Percentiles rank a stretch among this genome's conserved stretches.
Evolutionary conservation across 768 basidiomycete species (phyloP).

Genomic region (Pisolithus orientalis): DNA sequence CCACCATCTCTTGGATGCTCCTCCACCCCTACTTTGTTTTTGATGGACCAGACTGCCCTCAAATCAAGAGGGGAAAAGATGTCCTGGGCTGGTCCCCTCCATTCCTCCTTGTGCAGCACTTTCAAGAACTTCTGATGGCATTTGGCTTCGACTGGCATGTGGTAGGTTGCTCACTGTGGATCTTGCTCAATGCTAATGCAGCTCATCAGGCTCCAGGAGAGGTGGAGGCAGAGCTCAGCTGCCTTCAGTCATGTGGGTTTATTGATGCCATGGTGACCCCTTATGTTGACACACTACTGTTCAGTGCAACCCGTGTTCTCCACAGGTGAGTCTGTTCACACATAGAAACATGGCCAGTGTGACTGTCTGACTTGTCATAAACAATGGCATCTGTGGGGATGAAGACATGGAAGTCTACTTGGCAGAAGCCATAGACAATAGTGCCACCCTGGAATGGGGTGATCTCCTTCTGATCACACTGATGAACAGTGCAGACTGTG

Average conservation of each 20-base stretch:
- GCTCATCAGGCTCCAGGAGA: slow-evolving; percentile 1
- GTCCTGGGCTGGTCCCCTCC: slow-evolving; percentile 14
- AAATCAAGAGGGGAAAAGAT: slow-evolving; percentile 33
- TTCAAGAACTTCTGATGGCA: slow-evolving; percentile 29
- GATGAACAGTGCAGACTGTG: too few species aligned
- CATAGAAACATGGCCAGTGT: too few species aligned
- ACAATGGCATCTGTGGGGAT: too few species aligned
- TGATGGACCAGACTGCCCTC: slow-evolving; percentile 40
- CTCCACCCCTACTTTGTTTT: slow-evolving; percentile 44
- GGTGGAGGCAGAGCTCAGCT: slow-evolving; percentile 3
- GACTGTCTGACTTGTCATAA: too few species aligned
- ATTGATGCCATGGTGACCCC: background rate
- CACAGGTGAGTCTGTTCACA: background rate
- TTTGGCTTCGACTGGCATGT: slow-evolving; percentile 36
- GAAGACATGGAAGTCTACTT: too few species aligned
- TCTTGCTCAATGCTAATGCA: background rate
- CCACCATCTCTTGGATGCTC: slow-evolving; percentile 30
- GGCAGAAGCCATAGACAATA: too few species aligned
- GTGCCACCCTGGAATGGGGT: too few species aligned
- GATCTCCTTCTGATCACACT: too few species aligned
- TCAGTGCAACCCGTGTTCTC: background rate
- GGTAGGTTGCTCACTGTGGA: slow-evolving; percentile 6
- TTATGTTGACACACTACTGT: slow-evolving; percentile 1
- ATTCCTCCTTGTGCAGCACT: slow-evolving; percentile 8
- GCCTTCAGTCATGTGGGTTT: background rate